Evolutionary conservation across 2,329 filamentous ascomycete genomes (phyloP).

Genomic region (Diatrype stigma): DNA sequence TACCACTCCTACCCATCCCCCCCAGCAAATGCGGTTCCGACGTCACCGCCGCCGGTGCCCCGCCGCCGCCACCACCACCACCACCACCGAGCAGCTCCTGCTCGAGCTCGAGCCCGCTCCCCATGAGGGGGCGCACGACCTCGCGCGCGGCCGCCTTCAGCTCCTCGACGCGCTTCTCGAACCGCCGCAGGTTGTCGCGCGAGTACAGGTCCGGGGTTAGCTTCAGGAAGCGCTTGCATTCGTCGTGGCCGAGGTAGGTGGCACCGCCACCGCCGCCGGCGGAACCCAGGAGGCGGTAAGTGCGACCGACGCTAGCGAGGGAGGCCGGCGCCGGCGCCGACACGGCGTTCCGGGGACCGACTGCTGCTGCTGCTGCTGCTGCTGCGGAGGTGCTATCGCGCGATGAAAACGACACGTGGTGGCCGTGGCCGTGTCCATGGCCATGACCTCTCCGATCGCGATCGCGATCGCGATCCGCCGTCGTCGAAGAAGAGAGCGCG

Average conservation of each 20-base stretch:
- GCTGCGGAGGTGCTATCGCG: conserved; percentile 14
- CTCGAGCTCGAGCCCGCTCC: conserved; percentile 79
- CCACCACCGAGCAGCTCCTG: conserved; percentile 45
- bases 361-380: conserved; percentile 1
- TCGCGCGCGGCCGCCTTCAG: conserved; percentile 80
- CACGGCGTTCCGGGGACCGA: conserved; percentile 25
- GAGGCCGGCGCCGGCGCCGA: conserved; percentile 37
- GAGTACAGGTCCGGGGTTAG: conserved; percentile 77
- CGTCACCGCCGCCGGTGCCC: conserved; percentile 36
- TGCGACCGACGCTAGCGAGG: conserved; percentile 60
- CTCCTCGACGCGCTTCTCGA: conserved; percentile 85
- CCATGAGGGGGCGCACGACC: conserved; percentile 79
- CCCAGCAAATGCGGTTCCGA: conserved; percentile 5
- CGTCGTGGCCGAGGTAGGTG: conserved; percentile 75
- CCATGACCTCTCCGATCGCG: conserved; percentile 9
- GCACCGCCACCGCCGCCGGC: conserved; percentile 39
- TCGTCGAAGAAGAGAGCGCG: conserved; percentile 4
- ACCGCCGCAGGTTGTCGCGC: conserved; percentile 77
- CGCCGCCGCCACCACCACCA: conserved; percentile 29
- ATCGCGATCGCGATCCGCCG: conserved; percentile 6
- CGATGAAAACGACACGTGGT: conserved; percentile 4
- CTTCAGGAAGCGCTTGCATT: conserved; percentile 87
- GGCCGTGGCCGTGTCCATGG: neutral
- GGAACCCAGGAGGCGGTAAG: conserved; percentile 73
- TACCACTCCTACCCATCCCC: too few relatives aligned